A percentile compares a stretch with the other conserved stretches of the same genome.
Conservation (phyloP, 202 grass and related monocot species). For the Alloteropsis angusta region DNA sequence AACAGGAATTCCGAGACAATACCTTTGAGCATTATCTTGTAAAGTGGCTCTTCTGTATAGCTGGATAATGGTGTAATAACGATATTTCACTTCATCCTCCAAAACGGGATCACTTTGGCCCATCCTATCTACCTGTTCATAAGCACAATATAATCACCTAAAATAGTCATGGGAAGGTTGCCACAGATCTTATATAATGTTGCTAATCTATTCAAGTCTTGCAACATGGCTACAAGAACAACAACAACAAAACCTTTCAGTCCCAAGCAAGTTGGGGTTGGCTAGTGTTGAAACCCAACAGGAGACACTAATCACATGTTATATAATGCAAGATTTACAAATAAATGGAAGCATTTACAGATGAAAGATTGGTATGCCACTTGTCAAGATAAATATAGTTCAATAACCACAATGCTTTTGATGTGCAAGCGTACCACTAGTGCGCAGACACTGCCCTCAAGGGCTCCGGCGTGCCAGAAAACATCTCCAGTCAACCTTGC, state of each 20-base stretch:
- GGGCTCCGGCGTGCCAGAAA: conserved; percentile 96
- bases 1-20: background rate
- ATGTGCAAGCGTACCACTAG: conserved; percentile 54
- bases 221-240: too few species aligned
- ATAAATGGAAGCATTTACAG: background rate
- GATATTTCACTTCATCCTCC: conserved; percentile 98
- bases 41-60: conserved; percentile 89
- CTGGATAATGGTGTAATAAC: conserved; percentile 90
- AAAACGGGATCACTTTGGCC: conserved; percentile 71
- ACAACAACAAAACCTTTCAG: too few species aligned
- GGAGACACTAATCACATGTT: too few species aligned
- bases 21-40: conserved; percentile 99
- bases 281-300: too few species aligned
- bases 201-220: too few species aligned
- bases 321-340: background rate
- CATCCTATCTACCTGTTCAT: conserved; percentile 68
- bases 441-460: conserved; percentile 88
- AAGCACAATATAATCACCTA: conserved; percentile 18
- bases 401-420: too few species aligned
- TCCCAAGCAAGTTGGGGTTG: too few species aligned
- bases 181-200: background rate
- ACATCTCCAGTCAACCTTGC: conserved; percentile 98
- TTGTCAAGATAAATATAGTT: too few species aligned
- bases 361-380: background rate
- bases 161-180: background rate